Evolutionary conservation across 352 stramenopile genomes (phyloP).

Genomic region (Peronosclerospora sorghi): DNA sequence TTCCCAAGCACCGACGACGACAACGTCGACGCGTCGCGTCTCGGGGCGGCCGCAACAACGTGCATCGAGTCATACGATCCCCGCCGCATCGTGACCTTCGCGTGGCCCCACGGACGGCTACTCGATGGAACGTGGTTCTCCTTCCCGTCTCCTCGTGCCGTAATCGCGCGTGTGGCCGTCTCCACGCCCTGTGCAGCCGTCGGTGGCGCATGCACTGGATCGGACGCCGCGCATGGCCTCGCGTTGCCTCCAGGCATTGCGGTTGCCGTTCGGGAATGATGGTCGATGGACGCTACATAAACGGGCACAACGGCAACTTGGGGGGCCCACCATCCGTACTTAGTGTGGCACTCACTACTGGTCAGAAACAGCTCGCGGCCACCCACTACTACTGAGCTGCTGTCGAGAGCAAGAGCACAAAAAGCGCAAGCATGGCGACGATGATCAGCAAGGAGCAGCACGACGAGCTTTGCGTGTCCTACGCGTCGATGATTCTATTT

Average conservation of each 20-base stretch:
- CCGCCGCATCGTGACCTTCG: constrained; percentile 12
- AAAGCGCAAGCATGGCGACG: constrained; percentile 49
- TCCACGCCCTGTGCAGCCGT: constrained; percentile 5
- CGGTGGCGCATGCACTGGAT: constrained; percentile 13
- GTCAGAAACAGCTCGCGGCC: constrained; percentile 8
- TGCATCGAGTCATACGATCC: too few relatives aligned
- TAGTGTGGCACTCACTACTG: too few relatives aligned
- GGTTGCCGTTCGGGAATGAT: constrained; percentile 7
- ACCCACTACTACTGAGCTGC: constrained; percentile 15
- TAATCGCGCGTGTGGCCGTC: constrained; percentile 1
- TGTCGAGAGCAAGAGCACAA: constrained; percentile 29
- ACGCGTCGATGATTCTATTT: constrained; percentile 79
- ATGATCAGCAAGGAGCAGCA: constrained; percentile 78
- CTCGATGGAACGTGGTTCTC: constrained; percentile 16
- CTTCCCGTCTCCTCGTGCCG: constrained; percentile 12
- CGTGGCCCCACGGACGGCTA: constrained; percentile 3
- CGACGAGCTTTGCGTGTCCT: constrained; percentile 76
- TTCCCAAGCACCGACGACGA: constrained; percentile 16
- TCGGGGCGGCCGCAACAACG: too few relatives aligned
- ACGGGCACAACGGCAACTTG: too few relatives aligned
- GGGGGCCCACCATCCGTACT: constrained; percentile 7
- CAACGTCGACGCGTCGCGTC: too few relatives aligned
- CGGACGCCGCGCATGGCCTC: neutral
- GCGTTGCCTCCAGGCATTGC: too few relatives aligned
- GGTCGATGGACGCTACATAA: neutral